Evolutionary conservation across 352 stramenopile genomes (phyloP).

Genomic region (Phytophthora macrochlamydospora): DNA sequence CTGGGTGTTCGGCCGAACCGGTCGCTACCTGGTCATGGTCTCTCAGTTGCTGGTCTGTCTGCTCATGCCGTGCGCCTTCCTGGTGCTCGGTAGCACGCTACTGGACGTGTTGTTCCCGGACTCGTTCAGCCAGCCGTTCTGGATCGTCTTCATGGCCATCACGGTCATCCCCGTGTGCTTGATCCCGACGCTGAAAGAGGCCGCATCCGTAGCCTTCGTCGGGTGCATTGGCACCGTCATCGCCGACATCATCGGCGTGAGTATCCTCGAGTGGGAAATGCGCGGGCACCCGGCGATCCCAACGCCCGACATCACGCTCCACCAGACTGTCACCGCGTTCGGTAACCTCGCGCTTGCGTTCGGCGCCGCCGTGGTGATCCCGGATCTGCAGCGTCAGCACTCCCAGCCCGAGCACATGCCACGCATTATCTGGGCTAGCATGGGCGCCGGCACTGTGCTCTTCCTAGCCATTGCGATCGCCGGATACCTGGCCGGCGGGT

Average conservation of each 20-base stretch:
- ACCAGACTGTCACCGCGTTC: conserved; percentile 36
- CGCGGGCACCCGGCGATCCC: conserved; percentile 36
- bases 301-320: conserved; percentile 29
- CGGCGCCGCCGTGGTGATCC: conserved; percentile 35
- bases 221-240: conserved; percentile 39
- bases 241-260: conserved; percentile 35
- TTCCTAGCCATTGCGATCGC: conserved; percentile 47
- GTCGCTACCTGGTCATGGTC: conserved; percentile 47
- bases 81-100: conserved; percentile 54
- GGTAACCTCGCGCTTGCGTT: conserved; percentile 39
- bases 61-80: conserved; percentile 51
- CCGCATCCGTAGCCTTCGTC: conserved; percentile 22
- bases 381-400: conserved; percentile 45
- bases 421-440: conserved; percentile 42
- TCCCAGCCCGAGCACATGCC: conserved; percentile 54
- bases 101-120: conserved; percentile 56
- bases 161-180: conserved; percentile 38
- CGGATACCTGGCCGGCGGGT: conserved; percentile 43
- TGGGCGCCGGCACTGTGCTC: conserved; percentile 38
- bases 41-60: conserved; percentile 54
- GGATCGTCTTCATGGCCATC: conserved; percentile 46
- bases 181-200: conserved; percentile 42
- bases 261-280: conserved; percentile 37
- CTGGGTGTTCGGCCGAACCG: conserved; percentile 44
- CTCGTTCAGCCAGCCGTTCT: conserved; percentile 46